Conservation (phyloP, 495 filamentous ascomycete species). For the Tetracladium setigerum region DNA sequence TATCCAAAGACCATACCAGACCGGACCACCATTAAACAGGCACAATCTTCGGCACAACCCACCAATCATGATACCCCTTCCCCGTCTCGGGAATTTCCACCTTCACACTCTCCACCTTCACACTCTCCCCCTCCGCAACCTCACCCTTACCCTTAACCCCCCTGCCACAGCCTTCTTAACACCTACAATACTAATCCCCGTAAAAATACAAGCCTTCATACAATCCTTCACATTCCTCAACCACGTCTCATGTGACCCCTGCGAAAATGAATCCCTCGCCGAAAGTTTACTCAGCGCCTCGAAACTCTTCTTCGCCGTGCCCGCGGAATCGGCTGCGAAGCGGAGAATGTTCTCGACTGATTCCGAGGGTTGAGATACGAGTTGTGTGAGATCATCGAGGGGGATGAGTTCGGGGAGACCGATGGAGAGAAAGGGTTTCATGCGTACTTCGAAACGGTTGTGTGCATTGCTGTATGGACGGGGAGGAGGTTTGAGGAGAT, state of each 20-base stretch:
- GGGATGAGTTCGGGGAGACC: slow-evolving; percentile 62
- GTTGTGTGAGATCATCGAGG: slow-evolving; percentile 48
- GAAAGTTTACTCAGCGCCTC: slow-evolving; percentile 47
- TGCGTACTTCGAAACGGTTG: slow-evolving; percentile 77
- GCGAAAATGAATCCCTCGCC: slow-evolving; percentile 36
- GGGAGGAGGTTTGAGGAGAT: slow-evolving; percentile 47
- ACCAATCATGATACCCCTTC: slow-evolving; percentile 65
- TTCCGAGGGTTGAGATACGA: slow-evolving; percentile 30
- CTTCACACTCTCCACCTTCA: slow-evolving; percentile 28
- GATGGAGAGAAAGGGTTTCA: slow-evolving; percentile 77
- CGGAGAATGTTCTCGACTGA: slow-evolving; percentile 41
- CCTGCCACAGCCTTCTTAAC: slow-evolving; percentile 40
- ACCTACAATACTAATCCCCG: slow-evolving; percentile 52
- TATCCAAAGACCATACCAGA: no score
- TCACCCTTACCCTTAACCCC: no score
- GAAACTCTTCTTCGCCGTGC: slow-evolving; percentile 56
- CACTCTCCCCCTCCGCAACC: slow-evolving; percentile 10
- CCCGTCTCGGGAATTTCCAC: slow-evolving; percentile 48
- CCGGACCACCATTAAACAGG: no score
- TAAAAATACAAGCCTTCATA: slow-evolving; percentile 57
- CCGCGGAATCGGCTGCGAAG: slow-evolving; percentile 51
- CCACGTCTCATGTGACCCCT: slow-evolving; percentile 52
- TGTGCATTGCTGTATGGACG: slow-evolving; percentile 63
- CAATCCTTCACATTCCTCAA: slow-evolving; percentile 46
- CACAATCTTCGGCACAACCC: slow-evolving; percentile 62